Evolutionary conservation across 345 rosid species (phyloP).

Genomic region (Linum trigynum): DNA sequence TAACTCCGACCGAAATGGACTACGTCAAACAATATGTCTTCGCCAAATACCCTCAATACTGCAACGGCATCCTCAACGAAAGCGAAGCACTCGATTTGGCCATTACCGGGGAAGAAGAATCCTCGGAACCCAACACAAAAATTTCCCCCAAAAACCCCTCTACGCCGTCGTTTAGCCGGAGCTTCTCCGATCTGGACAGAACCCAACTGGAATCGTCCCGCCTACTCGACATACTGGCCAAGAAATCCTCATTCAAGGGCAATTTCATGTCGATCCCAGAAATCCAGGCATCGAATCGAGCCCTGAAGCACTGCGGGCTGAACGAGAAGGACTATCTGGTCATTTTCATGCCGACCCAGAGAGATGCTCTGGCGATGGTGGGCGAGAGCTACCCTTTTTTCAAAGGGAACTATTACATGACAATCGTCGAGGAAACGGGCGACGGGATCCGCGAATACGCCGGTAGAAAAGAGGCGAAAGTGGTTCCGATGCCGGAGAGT

Average conservation of each 20-base stretch:
- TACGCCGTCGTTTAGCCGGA: slow-evolving; percentile 30
- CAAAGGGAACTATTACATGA: slow-evolving; percentile 52
- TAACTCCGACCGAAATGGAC: slow-evolving; percentile 52
- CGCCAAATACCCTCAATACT: slow-evolving; percentile 60
- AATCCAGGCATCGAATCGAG: slow-evolving; percentile 49
- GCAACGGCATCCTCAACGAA: slow-evolving; percentile 33
- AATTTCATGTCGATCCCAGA: slow-evolving; percentile 58
- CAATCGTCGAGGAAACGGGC: slow-evolving; percentile 34
- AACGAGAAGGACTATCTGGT: slow-evolving; percentile 47
- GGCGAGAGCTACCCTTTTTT: slow-evolving; percentile 67
- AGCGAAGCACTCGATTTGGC: slow-evolving; percentile 23
- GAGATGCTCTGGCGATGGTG: slow-evolving; percentile 40
- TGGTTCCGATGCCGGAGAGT: slow-evolving; percentile 40
- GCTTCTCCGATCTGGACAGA: slow-evolving; percentile 35
- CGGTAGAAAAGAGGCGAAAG: slow-evolving; percentile 38
- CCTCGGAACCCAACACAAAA: slow-evolving; percentile 25
- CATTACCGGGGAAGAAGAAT: slow-evolving; percentile 31
- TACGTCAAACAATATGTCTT: slow-evolving; percentile 53
- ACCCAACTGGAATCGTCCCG: slow-evolving; percentile 44
- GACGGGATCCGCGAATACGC: slow-evolving; percentile 32
- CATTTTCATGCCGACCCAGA: slow-evolving; percentile 40
- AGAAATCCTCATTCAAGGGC: slow-evolving; percentile 42
- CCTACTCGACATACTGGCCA: slow-evolving; percentile 40
- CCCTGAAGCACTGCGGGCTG: slow-evolving; percentile 42
- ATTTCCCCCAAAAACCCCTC: slow-evolving; percentile 23